A percentile compares a stretch with the other conserved stretches of the same genome.
Conservation (phyloP, 495 filamentous ascomycete genomes). For the Aspergillus baeticus region DNA sequence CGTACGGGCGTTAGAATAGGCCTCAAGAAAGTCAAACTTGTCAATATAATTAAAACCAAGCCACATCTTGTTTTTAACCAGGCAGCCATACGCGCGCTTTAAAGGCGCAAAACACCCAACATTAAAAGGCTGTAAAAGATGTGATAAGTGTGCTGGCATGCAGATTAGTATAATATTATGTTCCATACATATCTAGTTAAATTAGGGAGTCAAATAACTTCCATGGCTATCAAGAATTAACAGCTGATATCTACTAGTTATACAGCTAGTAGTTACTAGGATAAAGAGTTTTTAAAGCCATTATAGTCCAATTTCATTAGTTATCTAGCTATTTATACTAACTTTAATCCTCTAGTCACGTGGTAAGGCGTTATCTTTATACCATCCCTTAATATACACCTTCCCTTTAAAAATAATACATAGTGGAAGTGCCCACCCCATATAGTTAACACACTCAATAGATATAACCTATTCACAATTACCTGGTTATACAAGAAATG, state of each 20-base stretch:
- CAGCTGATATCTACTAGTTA: background rate
- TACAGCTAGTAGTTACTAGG: background rate
- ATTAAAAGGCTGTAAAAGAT: constrained; percentile 12
- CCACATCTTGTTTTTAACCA: constrained; percentile 9
- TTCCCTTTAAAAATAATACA: too few relatives aligned
- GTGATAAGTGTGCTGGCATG: constrained; percentile 26
- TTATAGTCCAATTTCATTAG: constrained; percentile 20
- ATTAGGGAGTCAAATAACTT: constrained; percentile 24
- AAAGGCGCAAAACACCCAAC: constrained; percentile 8
- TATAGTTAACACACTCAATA: too few relatives aligned
- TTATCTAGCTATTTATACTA: constrained; percentile 19
- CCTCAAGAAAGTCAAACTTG: too few relatives aligned
- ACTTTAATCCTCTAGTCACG: constrained; percentile 5
- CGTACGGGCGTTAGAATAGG: too few relatives aligned
- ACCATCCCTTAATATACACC: too few relatives aligned
- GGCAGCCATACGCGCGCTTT: constrained; percentile 11
- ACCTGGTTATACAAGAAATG: too few relatives aligned
- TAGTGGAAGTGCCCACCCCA: too few relatives aligned
- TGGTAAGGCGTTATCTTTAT: too few relatives aligned
- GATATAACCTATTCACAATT: too few relatives aligned
- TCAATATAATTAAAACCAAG: too few relatives aligned
- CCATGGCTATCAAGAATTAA: constrained; percentile 21
- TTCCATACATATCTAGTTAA: constrained; percentile 18
- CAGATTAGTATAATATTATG: constrained; percentile 25
- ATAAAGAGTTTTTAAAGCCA: constrained; percentile 20